Conservation (phyloP, 148 eudicot genomes). For the Mesembryanthemum crystallinum region DNA sequence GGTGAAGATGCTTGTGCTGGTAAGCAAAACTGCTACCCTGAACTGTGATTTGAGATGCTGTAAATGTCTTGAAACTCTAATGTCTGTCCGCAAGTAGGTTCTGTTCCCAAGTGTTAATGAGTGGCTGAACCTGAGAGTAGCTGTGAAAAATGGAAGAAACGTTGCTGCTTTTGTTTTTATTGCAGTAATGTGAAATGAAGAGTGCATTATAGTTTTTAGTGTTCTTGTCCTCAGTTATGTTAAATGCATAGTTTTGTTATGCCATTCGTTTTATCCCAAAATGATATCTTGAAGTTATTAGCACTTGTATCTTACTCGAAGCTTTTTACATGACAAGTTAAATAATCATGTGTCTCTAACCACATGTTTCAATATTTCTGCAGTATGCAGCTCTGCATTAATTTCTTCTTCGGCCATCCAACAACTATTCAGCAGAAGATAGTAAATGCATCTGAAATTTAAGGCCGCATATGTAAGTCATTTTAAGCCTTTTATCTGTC, state of each 20-base stretch:
- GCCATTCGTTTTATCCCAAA: no score
- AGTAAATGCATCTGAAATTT: background rate
- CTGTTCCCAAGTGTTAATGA: background rate
- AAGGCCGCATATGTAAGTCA: background rate
- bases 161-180: no score
- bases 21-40: background rate
- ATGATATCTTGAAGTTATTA: background rate
- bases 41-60: background rate
- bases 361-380: background rate
- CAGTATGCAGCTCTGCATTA: background rate
- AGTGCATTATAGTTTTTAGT: no score
- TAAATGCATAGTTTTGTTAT: no score
- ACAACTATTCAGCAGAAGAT: background rate
- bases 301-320: background rate
- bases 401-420: background rate
- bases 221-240: no score
- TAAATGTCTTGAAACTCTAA: background rate
- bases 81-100: background rate
- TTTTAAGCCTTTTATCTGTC: background rate
- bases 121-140: background rate
- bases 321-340: background rate
- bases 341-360: no score
- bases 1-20: background rate
- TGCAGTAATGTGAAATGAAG: background rate
- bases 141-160: background rate